Conservation (phyloP, 1,284 basidiomycete genomes). For the Austroboletus novae-zelandiae region DNA sequence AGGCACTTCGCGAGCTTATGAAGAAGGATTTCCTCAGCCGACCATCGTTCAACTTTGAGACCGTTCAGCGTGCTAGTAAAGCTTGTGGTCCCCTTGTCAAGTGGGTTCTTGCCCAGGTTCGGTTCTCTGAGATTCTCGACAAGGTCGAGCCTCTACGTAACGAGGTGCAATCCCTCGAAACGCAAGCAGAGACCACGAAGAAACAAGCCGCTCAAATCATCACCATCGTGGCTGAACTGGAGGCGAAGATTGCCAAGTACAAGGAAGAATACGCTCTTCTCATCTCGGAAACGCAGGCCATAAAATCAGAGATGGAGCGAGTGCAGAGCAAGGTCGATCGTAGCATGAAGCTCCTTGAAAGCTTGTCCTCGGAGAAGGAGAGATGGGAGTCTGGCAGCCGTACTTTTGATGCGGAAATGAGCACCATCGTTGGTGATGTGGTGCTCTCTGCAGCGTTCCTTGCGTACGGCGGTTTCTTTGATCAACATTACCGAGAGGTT, state of each 20-base stretch:
- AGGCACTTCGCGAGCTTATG: slow-evolving; percentile 87
- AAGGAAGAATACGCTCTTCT: slow-evolving; percentile 98
- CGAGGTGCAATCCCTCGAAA: slow-evolving; percentile 92
- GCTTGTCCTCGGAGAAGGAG: slow-evolving; percentile 90
- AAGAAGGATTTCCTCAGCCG: slow-evolving; percentile 91
- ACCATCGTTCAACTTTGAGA: slow-evolving; percentile 94
- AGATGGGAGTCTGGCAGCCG: slow-evolving; percentile 96
- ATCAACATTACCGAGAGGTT: slow-evolving; percentile 95
- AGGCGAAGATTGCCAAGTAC: slow-evolving; percentile 90
- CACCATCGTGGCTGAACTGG: slow-evolving; percentile 90
- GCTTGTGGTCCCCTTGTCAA: slow-evolving; percentile 98
- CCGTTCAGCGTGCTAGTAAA: slow-evolving; percentile 92
- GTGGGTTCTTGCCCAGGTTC: slow-evolving; percentile 97
- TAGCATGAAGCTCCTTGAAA: slow-evolving; percentile 93
- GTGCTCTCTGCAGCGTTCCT: slow-evolving; percentile 95
- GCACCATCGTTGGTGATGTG: slow-evolving; percentile 97
- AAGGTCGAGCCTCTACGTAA: slow-evolving; percentile 95
- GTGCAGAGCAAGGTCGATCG: slow-evolving; percentile 97
- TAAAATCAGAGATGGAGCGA: slow-evolving; percentile 97
- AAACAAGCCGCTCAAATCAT: slow-evolving; percentile 89
- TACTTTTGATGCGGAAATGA: slow-evolving; percentile 98
- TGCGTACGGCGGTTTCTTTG: slow-evolving; percentile 98
- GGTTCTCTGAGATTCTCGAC: slow-evolving; percentile 97
- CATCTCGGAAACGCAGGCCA: slow-evolving; percentile 96
- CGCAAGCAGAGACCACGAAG: slow-evolving; percentile 90